phyloP scores from a whole-genome alignment of 73 alveolate species.

The Paramecium pentaurelia region DNA sequence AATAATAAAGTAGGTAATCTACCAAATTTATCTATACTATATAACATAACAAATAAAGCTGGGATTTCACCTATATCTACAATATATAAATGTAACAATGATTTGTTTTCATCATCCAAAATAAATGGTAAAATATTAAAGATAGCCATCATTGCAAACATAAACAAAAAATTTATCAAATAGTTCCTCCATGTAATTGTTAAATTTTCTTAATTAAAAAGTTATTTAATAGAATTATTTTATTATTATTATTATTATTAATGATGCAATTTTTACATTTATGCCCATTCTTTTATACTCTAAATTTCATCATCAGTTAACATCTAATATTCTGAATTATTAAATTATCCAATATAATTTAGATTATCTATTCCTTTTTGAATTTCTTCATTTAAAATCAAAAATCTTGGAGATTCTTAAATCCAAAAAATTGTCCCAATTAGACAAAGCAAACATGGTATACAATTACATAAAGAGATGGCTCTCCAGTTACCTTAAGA shows the following conservation, averaged over 20 bases:
- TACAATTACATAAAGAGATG: constrained; percentile 18
- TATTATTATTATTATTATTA: not conserved
- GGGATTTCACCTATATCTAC: constrained; percentile 50
- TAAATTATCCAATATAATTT: constrained; percentile 16
- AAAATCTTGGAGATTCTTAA: constrained; percentile 46
- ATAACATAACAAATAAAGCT: constrained; percentile 15
- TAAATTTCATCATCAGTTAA: not conserved
- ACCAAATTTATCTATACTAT: constrained; percentile 39
- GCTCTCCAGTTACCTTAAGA: constrained; percentile 57
- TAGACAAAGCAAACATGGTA: constrained; percentile 14
- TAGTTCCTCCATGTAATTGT: constrained; percentile 38
- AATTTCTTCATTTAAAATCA: not conserved
- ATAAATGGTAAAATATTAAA: constrained; percentile 6
- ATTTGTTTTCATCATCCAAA: not conserved
- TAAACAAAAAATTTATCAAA: not conserved
- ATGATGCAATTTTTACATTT: not conserved
- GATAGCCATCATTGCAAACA: constrained; percentile 17
- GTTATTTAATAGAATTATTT: not conserved
- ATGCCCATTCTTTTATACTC: not conserved
- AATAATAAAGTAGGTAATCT: not conserved
- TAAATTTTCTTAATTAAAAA: not conserved
- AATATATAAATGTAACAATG: not conserved
- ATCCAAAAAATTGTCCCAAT: constrained; percentile 16
- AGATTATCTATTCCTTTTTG: constrained; percentile 21
- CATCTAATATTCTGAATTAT: not conserved